phyloP scores from a whole-genome alignment of 108 stramenopile genomes.

The Schizochytrium sp. region DNA sequence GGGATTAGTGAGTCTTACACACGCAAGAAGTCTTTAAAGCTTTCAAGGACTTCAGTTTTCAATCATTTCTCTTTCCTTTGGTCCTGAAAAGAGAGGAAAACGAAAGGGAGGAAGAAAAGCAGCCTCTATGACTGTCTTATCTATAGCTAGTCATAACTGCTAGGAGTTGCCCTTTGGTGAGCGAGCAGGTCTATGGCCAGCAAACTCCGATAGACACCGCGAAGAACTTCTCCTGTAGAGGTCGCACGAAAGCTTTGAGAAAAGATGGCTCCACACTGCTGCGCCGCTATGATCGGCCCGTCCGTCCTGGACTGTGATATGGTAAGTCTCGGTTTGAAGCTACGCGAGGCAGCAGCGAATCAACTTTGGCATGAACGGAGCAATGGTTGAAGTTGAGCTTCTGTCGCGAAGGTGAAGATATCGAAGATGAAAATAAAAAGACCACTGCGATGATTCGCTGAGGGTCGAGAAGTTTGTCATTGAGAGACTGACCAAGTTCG shows the following conservation, averaged over 20 bases:
- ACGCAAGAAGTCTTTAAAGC: too few relatives aligned
- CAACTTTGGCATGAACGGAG: background rate
- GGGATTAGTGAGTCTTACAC: too few relatives aligned
- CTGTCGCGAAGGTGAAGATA: background rate
- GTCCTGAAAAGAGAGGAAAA: background rate
- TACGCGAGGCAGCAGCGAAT: background rate
- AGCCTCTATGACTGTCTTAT: background rate
- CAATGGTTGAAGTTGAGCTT: background rate
- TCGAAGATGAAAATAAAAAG: too few relatives aligned
- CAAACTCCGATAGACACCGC: background rate
- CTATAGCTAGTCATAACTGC: background rate
- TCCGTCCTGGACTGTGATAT: conserved; percentile 87
- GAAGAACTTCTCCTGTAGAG: background rate
- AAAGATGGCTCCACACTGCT: conserved; percentile 56
- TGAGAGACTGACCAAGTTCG: background rate
- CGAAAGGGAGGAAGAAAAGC: background rate
- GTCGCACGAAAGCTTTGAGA: background rate
- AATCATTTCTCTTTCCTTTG: too few relatives aligned
- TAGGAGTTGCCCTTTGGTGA: background rate
- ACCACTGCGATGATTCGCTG: too few relatives aligned
- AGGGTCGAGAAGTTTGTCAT: background rate
- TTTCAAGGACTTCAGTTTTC: too few relatives aligned
- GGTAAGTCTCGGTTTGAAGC: conserved; percentile 15
- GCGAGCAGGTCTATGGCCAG: background rate
- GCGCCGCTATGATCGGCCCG: conserved; percentile 78